Evolutionary conservation across 176 grass and related monocot genomes (phyloP).

Genomic region (Secale cereale): DNA sequence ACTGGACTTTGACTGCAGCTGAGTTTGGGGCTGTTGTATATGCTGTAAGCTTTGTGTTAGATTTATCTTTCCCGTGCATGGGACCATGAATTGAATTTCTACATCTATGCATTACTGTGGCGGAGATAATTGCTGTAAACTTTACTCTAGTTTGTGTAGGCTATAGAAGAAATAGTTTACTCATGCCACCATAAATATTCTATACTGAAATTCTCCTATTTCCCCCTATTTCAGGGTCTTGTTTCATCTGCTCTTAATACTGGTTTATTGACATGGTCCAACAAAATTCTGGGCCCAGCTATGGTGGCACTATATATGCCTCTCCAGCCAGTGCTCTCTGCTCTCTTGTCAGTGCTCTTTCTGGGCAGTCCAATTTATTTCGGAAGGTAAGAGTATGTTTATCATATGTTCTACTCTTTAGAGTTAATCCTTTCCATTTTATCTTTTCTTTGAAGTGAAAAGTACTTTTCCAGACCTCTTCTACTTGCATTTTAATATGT

Average conservation of each 20-base stretch:
- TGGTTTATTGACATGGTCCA: conserved; percentile 87
- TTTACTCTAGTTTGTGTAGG: not conserved
- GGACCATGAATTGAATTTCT: conserved; percentile 13
- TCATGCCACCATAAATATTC: not conserved
- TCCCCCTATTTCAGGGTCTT: conserved; percentile 53
- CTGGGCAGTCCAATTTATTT: conserved; percentile 87
- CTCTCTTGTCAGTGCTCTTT: conserved; percentile 75
- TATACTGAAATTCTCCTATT: not conserved
- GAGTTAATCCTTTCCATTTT: not conserved
- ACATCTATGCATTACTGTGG: not conserved
- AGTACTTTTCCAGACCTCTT: not conserved
- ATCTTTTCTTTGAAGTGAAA: conserved; percentile 1
- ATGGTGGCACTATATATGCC: conserved; percentile 88
- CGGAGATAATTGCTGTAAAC: not conserved
- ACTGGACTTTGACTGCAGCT: conserved; percentile 75
- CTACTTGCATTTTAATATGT: not conserved
- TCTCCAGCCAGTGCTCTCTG: conserved; percentile 75
- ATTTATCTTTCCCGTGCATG: not conserved
- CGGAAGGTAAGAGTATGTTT: conserved; percentile 55
- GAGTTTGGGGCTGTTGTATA: conserved; percentile 81
- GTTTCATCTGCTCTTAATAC: conserved; percentile 81
- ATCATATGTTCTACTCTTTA: conserved; percentile 8
- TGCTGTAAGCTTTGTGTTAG: conserved; percentile 60
- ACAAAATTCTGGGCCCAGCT: conserved; percentile 87
- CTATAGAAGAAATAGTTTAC: not conserved